Percentiles rank a stretch among this genome's conserved stretches.
Conservation (phyloP, 1,284 basidiomycete species). For the Puccinia coronata region DNA sequence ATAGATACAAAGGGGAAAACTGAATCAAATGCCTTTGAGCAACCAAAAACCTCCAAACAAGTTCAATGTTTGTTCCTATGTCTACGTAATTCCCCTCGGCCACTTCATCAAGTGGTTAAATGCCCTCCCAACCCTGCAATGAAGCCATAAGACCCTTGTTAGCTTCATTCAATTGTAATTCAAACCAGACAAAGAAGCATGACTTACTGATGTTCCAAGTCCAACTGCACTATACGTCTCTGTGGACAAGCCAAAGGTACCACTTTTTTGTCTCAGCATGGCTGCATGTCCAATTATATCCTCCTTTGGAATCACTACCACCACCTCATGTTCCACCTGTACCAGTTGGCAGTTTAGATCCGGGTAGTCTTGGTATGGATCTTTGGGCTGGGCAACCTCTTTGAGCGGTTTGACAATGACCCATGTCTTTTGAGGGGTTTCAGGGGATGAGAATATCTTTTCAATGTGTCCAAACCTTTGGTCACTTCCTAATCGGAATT, state of each 20-base stretch:
- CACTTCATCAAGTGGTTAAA: too few relatives aligned
- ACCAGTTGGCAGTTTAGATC: conserved; percentile 17
- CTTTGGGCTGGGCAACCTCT: neutral
- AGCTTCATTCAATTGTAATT: neutral
- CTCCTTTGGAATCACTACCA: neutral
- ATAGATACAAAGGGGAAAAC: neutral
- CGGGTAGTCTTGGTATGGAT: conserved; percentile 11
- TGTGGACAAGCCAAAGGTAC: neutral
- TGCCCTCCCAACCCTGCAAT: conserved; percentile 28
- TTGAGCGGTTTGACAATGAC: neutral
- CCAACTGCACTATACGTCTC: neutral
- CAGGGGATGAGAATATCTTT: neutral
- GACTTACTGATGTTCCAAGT: conserved; percentile 1
- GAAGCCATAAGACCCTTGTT: neutral
- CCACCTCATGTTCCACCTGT: neutral
- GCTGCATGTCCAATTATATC: neutral
- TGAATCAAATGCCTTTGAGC: neutral
- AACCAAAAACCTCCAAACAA: neutral
- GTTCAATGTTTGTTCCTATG: too few relatives aligned
- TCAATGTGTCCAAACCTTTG: conserved; percentile 8
- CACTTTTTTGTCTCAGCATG: neutral
- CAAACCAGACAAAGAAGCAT: neutral
- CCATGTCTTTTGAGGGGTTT: neutral
- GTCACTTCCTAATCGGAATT: conserved; percentile 8
- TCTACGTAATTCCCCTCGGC: too few relatives aligned